Evolutionary conservation across 1,284 basidiomycete genomes (phyloP), one percentile per base, ranked within the genome.

Genomic region (Leccinum pachyderme): DNA sequence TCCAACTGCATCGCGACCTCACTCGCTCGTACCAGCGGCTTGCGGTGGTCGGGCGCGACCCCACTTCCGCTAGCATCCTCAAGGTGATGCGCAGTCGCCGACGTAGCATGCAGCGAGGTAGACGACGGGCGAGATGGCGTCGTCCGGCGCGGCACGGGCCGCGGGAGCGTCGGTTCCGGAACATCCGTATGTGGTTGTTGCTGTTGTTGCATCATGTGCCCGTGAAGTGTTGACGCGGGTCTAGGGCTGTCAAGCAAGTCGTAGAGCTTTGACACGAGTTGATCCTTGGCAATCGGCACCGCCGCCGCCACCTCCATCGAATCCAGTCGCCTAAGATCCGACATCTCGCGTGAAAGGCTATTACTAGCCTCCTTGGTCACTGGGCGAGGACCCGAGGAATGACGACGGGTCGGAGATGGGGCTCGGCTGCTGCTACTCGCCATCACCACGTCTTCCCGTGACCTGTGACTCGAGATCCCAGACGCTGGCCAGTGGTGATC

Each of bases 1-100:
- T 72, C 68, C 32, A 70, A 45, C n/a, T 69, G 71, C 71, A 71
- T 67, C 6, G 68, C 68, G 35, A 49, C 69, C 15, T 71, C 68
- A 28, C 68, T 72, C n/a, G 68, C 70, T 15, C 70, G 68, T 29
- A 72, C 68, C 8, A 72, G 12, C 15, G 68, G 65, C 37, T 60
- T 68, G 46, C 62, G 56, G 28, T 70, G 35, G n/a, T 39, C 37
- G 18, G 35, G 3, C 11, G 11, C 60, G 1, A 49, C 33, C 27
- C 27, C 57, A 13, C 51, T 28, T 37, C 35, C 35, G 47, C 49
- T 5, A 2, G 35, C 31, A 0, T 71, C 67, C 0, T 72, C 70
- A 3, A 55, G 32, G 27, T 57, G 29, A 22, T 65, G 63, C 8
- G 28, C 48, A 0, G 57, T 8, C 24, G 51, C 58, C 47, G 57